Evolutionary conservation across 2,329 filamentous ascomycete species (phyloP), one percentile per base, ranked within the genome.

Genomic region (Coleophoma eucalyptorum): DNA sequence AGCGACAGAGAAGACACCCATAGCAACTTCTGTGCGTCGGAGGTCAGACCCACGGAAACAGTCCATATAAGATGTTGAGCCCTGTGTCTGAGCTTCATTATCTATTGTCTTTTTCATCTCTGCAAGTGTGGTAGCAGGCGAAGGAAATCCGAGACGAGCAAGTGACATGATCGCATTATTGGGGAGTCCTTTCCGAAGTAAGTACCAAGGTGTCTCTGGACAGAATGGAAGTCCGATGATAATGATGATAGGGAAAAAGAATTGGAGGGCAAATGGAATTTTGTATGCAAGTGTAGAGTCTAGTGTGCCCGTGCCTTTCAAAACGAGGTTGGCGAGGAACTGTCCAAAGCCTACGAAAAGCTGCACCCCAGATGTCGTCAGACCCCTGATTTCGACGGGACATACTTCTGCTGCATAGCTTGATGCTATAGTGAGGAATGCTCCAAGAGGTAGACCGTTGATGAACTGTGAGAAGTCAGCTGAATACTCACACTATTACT

Each of bases 221-320:
- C 68, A 68, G 62, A 69, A 76, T 31, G 64, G 67, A 2, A 81
- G 69, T 3, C 71, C 70, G 6, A 73, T 66, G 50, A 81, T 69
- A 21, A 71, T 65, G 47, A 73, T 59, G 13, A 63, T 65, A 0
- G 75, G 74, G 73, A 75, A 80, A 62, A 80, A 72, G 75, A 76
- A 80, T 64, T 81, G 78, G 5, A 79, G 58, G 3, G 74, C 73
- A 52, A 74, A 79, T 2, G 77, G 76, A 49, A 77, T 75, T 11
- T 73, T 69, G 58, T 83, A 86, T 2, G 79, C 78, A 76, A 79
- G 81, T 51, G 74, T 63, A 48, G 79, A 77, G 1, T 68, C 61
- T 5, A 78, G 68, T 43, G 71, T 63, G 7, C 80, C 70, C 59
- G 83, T 80, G 4, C 69, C 72, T 55, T 78, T 79, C 52, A 83